Conservation (phyloP, 2,329 filamentous ascomycete genomes). For the Xylaria sp. region DNA sequence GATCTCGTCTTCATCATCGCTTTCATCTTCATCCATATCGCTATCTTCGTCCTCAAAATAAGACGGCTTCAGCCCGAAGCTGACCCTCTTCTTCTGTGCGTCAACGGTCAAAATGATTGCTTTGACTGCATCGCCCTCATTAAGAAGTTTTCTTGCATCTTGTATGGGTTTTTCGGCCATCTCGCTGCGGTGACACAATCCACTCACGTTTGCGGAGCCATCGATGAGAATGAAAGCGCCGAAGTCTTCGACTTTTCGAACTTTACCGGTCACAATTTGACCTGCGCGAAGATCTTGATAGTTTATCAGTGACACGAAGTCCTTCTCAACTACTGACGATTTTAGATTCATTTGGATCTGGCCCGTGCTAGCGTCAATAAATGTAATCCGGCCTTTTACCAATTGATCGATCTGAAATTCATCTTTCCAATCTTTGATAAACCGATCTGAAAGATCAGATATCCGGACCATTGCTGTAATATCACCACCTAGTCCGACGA, state of each 20-base stretch:
- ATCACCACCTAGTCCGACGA: constrained; percentile 83
- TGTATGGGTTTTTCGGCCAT: constrained; percentile 86
- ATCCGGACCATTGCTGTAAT: constrained; percentile 87
- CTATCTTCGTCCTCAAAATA: constrained; percentile 77
- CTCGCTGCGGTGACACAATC: constrained; percentile 90
- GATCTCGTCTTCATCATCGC: constrained; percentile 56
- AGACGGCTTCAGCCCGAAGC: constrained; percentile 91
- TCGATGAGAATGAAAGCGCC: constrained; percentile 95
- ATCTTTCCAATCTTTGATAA: constrained; percentile 95
- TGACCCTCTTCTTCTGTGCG: constrained; percentile 78
- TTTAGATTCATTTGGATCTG: constrained; percentile 90
- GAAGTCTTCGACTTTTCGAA: constrained; percentile 94
- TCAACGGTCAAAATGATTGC: constrained; percentile 87
- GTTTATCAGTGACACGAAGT: constrained; percentile 78
- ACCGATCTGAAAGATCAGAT: constrained; percentile 88
- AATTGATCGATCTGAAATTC: constrained; percentile 89
- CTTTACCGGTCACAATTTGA: constrained; percentile 86
- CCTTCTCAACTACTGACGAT: constrained; percentile 81
- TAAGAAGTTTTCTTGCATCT: constrained; percentile 90
- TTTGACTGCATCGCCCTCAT: constrained; percentile 92
- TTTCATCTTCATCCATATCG: constrained; percentile 60
- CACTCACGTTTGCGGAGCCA: constrained; percentile 87
- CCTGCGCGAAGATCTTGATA: constrained; percentile 82
- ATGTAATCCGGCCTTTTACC: constrained; percentile 85
- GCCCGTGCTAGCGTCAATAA: constrained; percentile 73